These are phyloP conservation scores for Neopestalotiopsis sp. DNA, from an alignment of 2,329 filamentous ascomycete genomes.

Conservation along the genomic window DNA sequence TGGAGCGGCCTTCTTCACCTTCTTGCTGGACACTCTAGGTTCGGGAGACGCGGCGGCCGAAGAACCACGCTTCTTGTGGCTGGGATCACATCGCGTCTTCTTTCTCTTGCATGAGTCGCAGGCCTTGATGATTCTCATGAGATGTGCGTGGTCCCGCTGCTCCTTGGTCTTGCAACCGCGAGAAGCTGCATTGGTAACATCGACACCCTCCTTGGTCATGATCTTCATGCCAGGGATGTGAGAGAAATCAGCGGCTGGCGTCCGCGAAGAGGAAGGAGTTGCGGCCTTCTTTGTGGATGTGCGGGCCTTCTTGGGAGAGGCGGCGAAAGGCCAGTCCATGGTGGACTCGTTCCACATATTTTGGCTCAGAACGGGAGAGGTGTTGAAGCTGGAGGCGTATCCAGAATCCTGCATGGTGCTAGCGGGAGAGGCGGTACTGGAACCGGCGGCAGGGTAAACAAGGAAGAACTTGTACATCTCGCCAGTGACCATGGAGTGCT, in stretches of 20 bases:
- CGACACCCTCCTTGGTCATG: conserved; percentile 66
- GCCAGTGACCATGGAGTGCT: conserved; percentile 57
- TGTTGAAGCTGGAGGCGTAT: conserved; percentile 52
- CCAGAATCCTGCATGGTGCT: conserved; percentile 52
- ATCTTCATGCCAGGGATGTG: conserved; percentile 70
- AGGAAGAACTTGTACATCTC: conserved; percentile 67
- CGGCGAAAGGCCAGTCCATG: conserved; percentile 35
- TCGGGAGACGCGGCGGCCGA: conserved; percentile 38
- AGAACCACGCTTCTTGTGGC: conserved; percentile 57
- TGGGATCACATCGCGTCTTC: conserved; percentile 68
- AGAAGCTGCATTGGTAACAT: conserved; percentile 67
- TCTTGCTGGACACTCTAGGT: conserved; percentile 46
- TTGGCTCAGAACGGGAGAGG: conserved; percentile 56
- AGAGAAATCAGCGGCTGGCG: conserved; percentile 50
- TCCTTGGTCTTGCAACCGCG: conserved; percentile 71
- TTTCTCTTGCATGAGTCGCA: conserved; percentile 67
- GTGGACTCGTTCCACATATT: conserved; percentile 49
- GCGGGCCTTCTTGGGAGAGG: conserved; percentile 33
- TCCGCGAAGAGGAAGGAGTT: conserved; percentile 23
- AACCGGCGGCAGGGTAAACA: conserved; percentile 47
- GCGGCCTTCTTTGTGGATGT: conserved; percentile 35
- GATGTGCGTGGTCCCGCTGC: conserved; percentile 69
- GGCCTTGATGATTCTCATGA: conserved; percentile 73
- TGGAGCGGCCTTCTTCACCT: conserved; percentile 40
- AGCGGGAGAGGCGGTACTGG: conserved; percentile 50